Base-by-base conservation (phyloP, 331 rosid genomes). In the Acacia concinna region DNA sequence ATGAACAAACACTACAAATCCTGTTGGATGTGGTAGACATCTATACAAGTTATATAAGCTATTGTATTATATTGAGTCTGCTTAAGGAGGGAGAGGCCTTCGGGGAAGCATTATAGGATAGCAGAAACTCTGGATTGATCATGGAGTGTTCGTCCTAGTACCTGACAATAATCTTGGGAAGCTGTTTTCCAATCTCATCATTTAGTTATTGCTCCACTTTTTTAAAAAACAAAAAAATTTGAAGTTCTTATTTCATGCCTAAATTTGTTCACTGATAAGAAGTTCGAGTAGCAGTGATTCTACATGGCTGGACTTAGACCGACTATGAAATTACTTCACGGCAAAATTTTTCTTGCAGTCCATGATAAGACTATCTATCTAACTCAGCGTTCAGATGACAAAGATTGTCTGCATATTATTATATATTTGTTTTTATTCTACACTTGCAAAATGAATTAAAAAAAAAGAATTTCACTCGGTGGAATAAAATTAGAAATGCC, bases 121-220 rank as follows among this genome's bases (percentile, higher is more conserved):
- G 65, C 75, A 62, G 44, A 37, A 52, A 21, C 41, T 80, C 74
- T 51, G 65, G 43, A 71, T 52, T 44, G 64, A 73, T 68, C 77
- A 47, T 60, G 67, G 64, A 77, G 30, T 71, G 69, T 80, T 66
- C 52, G 73, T 66, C 78, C 51, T 74, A 62, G 47, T 74, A 25
- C 77, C 72, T 63, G 78, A 74, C 80, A 78, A 74, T 70, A 64
- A 81, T 83, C 77, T 81, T 76, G 70, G 52, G 75, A 68, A 77
- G 52, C 57, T 28, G 56, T 47, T 80, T 86, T 74, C 38, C 56
- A 74, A 77, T 78, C 70, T 80, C 77, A 34, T 54, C 68, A 37
- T 47, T 73, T 76, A 44, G 47, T 59, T 66, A 4, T 57, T 10
- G 56, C 71, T 49, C 41, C 67, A 34, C 67, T 74, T 77, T 28